Conservation (phyloP, 2,329 filamentous ascomycete species). For the Fusarium coffeatum region DNA sequence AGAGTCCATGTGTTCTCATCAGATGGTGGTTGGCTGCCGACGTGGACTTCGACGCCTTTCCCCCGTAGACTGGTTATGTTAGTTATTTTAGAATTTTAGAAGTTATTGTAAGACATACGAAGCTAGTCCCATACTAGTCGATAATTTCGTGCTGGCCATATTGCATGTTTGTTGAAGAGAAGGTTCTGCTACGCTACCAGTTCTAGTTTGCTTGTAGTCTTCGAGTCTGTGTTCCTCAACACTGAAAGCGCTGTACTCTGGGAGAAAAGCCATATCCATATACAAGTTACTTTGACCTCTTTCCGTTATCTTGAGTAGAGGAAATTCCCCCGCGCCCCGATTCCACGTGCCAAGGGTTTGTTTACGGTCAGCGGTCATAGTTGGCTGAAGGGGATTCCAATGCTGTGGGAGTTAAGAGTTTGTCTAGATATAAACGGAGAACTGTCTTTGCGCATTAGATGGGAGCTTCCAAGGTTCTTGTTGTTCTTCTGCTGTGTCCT, state of each 20-base stretch:
- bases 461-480: accelerated
- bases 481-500: too few species aligned
- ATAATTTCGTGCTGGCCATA: accelerated
- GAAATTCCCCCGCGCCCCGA: too few species aligned
- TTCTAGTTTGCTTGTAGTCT: background rate
- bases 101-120: background rate
- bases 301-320: too few species aligned
- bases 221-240: background rate
- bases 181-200: accelerated
- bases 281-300: too few species aligned
- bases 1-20: background rate
- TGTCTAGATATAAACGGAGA: background rate
- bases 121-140: background rate
- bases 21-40: background rate
- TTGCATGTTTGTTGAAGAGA: background rate
- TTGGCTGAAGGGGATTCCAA: accelerated
- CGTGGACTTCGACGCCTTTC: background rate
- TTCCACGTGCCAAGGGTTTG: background rate
- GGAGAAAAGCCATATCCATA: background rate
- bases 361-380: background rate
- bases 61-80: background rate
- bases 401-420: accelerated
- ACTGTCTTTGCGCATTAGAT: too few species aligned
- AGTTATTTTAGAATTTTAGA: background rate
- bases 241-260: background rate